phyloP scores from a whole-genome alignment of 352 stramenopile species.

The Plasmopara viticola region DNA sequence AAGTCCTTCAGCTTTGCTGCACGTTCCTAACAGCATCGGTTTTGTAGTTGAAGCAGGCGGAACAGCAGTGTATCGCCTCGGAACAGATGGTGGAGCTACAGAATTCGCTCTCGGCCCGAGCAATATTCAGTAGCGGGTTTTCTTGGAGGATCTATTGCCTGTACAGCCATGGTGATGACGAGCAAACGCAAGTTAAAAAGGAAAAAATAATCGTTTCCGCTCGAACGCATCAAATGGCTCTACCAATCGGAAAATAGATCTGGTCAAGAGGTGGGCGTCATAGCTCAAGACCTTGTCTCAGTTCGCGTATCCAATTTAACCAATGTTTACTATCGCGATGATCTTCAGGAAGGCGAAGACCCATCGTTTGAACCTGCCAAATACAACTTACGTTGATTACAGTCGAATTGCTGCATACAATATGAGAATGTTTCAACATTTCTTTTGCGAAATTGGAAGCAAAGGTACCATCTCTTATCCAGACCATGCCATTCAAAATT shows the following conservation, averaged over 20 bases:
- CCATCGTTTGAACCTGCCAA: constrained; percentile 4
- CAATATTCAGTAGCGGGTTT: not conserved
- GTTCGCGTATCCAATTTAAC: constrained; percentile 4
- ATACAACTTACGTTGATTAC: constrained; percentile 10
- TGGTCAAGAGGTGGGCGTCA: constrained; percentile 1
- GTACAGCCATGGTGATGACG: not conserved
- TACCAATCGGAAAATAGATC: not conserved
- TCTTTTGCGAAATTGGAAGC: constrained; percentile 6
- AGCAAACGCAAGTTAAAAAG: too few species aligned
- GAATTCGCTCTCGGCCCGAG: not conserved
- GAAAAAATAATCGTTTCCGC: too few species aligned
- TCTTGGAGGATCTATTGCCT: not conserved
- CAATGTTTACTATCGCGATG: constrained; percentile 8
- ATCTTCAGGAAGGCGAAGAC: constrained; percentile 7
- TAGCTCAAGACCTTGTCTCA: constrained; percentile 6
- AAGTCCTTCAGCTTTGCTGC: not conserved
- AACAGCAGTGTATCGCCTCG: not conserved
- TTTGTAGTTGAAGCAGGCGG: not conserved
- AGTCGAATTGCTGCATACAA: constrained; percentile 8
- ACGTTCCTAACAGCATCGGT: not conserved
- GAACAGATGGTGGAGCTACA: not conserved
- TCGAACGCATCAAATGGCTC: not conserved
- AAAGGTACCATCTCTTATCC: constrained; percentile 8
- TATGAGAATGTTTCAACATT: constrained; percentile 11
- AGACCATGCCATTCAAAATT: constrained; percentile 6